These are phyloP conservation scores for Aspergillus sp. DNA, from an alignment of 2,329 filamentous ascomycete genomes.

Conservation along the genomic window DNA sequence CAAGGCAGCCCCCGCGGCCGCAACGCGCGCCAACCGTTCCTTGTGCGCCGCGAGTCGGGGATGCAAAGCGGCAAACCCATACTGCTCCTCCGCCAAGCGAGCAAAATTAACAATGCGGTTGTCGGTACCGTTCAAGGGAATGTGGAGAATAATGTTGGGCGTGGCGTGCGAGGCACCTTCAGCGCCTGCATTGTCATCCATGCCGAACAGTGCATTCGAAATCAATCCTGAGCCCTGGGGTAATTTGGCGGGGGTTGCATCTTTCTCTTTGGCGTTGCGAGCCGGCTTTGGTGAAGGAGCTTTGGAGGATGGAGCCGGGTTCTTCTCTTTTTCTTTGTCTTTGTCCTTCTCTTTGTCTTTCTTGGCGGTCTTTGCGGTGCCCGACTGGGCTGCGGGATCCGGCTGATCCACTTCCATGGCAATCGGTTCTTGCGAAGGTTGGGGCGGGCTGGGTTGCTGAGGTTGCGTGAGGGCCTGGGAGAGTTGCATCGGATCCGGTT, in stretches of 20 bases:
- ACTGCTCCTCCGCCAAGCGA: conserved; percentile 83
- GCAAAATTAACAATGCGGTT: conserved; percentile 96
- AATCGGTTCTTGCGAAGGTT: conserved; percentile 14
- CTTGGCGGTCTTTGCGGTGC: conserved; percentile 23
- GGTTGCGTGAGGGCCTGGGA: conserved; percentile 9
- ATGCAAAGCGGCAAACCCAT: conserved; percentile 89
- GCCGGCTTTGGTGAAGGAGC: conserved; percentile 48
- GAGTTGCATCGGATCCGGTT: not conserved
- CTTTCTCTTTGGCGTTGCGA: conserved; percentile 50
- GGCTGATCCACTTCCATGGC: conserved; percentile 30
- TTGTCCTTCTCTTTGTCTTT: conserved; percentile 32
- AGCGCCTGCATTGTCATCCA: conserved; percentile 39
- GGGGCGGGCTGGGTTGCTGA: conserved; percentile 9
- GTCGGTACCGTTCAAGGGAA: conserved; percentile 69
- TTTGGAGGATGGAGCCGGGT: conserved; percentile 41
- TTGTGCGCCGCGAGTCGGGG: conserved; percentile 82
- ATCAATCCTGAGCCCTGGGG: conserved; percentile 57
- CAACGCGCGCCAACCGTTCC: conserved; percentile 78
- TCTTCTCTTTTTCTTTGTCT: conserved; percentile 30
- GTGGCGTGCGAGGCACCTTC: conserved; percentile 38
- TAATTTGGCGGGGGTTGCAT: conserved; percentile 43
- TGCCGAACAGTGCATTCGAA: conserved; percentile 53
- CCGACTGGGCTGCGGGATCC: conserved; percentile 9
- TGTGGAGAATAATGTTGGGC: conserved; percentile 74
- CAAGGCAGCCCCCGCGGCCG: conserved; percentile 75